phyloP scores from a whole-genome alignment of 768 basidiomycete genomes.

The Russula ochroleuca region DNA sequence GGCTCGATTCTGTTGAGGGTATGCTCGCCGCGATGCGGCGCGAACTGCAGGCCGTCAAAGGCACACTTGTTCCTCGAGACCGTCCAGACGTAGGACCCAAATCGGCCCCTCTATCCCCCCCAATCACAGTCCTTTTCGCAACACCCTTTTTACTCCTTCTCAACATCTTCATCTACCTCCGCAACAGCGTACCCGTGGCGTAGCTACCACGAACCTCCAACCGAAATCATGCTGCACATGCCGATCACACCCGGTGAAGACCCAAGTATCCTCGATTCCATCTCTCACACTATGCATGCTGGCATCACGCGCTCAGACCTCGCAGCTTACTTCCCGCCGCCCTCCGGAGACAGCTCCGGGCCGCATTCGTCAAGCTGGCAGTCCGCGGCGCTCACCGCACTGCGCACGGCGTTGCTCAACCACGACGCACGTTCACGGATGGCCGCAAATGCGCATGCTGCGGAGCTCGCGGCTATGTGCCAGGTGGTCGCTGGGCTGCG shows the following conservation, averaged over 20 bases:
- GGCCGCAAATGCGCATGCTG: conserved; percentile 21
- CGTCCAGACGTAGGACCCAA: conserved; percentile 33
- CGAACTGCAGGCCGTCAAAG: conserved; percentile 54
- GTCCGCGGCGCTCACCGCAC: conserved; percentile 5
- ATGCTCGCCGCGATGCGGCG: conserved; percentile 46
- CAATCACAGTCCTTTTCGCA: neutral
- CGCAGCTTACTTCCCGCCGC: conserved; percentile 27
- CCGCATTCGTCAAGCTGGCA: neutral
- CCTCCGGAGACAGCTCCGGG: neutral
- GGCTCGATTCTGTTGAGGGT: conserved; percentile 51
- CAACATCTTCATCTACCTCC: conserved; percentile 3
- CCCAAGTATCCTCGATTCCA: conserved; percentile 1
- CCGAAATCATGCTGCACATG: conserved; percentile 10
- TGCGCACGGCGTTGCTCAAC: conserved; percentile 23
- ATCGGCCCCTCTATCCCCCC: neutral
- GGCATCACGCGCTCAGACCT: conserved; percentile 14
- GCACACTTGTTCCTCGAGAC: conserved; percentile 65
- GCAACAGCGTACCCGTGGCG: conserved; percentile 3
- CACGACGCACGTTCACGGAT: conserved; percentile 27
- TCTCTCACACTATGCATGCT: neutral
- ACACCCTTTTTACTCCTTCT: neutral
- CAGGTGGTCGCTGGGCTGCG: conserved; percentile 25
- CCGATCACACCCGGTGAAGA: conserved; percentile 3
- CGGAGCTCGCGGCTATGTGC: conserved; percentile 26
- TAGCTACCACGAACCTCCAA: conserved; percentile 4